Evolutionary conservation across 2,329 filamentous ascomycete genomes (phyloP), one percentile per base, ranked within the genome.

Genomic region (Parascedosporium putredinis): DNA sequence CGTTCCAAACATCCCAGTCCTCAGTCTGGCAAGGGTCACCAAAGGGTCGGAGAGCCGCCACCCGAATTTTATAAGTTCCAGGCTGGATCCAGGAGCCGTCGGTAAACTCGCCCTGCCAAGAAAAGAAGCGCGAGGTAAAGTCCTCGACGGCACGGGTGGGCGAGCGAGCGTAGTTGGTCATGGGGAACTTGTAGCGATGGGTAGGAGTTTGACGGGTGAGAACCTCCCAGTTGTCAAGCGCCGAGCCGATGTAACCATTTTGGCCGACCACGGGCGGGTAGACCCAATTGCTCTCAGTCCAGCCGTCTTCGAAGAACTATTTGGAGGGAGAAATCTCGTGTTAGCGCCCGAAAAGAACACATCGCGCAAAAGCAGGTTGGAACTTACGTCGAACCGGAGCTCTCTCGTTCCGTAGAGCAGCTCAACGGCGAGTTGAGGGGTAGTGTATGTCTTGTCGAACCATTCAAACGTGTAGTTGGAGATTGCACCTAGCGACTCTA

Each of bases 241-340:
- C 67, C 1, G 68, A 66, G 18, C 71, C 71, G 45, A 74, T 55
- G 49, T 64, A 74, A n/a, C 64, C 64, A 10, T 59, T 59, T 47
- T 64, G 45, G 18, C 68, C 68, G 3, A 63, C 54, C 3, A 60
- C 55, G 0, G 64, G 69, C 3, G 71, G 71, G 46, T 70, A 71
- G 8, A 59, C 51, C 71, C 70, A 74, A 31, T 66, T 56, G 1
- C 55, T 53, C 50, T 72, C 67, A 1, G 58, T 59, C 62, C 66
- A 73, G 18, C 59, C 56, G 2, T 52, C 54, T 3, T 67, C 62
- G 50, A 69, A 72, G 23, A 54, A 47, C 53, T 54, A 16, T n/a
- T n/a, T n/a, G n/a, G n/a, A n/a, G 29, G 34, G 16, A 40, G 34
- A n/a, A 34, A 34, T 23, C 9, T n/a, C n/a, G n/a, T n/a, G n/a